Evolutionary conservation across 2,329 filamentous ascomycete species (phyloP), one percentile per base, ranked within the genome.

Genomic region (Fusarium burgessii): DNA sequence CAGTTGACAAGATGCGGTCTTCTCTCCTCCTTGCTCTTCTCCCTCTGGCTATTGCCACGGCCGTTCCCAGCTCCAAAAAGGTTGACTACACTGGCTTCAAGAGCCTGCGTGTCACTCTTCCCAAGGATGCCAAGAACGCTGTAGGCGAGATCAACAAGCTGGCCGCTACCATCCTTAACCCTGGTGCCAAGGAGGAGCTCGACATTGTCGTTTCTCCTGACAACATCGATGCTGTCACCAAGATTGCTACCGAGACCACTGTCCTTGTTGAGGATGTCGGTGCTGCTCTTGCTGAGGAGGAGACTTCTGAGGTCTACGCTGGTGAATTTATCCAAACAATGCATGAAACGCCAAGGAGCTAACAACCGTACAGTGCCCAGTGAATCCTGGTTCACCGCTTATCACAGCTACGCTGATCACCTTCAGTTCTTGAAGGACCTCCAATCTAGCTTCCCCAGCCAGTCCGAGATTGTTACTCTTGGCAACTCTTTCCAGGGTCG

Each of bases 1-100:
- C 23, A 23, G 23, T 23, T 23, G 40, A 23, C 55, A 70, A 62
- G 33, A 71, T 71, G 68, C 54, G 55, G 33, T 49, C 45, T 40
- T 49, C 45, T 41, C 33, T 56, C 49, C 29, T 71, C 9, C 40
- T 70, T 23, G 51, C 68, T 6, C 63, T 71, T 12, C 35, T 71
- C 18, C 62, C 68, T 33, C 35, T 68, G 55, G 63, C 68, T 29
- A 3, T 54, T 18, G 68, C 62, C 49, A 38, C 68, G 5, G 58
- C 68, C 27, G 68, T 71, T 1, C 68, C 67, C 1, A 65, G 52
- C 51, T 71, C 68, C 43, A 71, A 71, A 46, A 71, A 71, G 55
- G 33, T 71, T 8, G 68, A 71, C 68, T 71, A 71, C 46, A 71
- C 36, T n/a, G 68, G 68, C 27, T 71, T 71, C 63, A 71, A 71